A percentile compares a stretch with the other conserved stretches of the same genome.
These are phyloP conservation scores for Stylosanthes scabra DNA, from an alignment of 331 rosid species.

Conservation along the genomic window DNA sequence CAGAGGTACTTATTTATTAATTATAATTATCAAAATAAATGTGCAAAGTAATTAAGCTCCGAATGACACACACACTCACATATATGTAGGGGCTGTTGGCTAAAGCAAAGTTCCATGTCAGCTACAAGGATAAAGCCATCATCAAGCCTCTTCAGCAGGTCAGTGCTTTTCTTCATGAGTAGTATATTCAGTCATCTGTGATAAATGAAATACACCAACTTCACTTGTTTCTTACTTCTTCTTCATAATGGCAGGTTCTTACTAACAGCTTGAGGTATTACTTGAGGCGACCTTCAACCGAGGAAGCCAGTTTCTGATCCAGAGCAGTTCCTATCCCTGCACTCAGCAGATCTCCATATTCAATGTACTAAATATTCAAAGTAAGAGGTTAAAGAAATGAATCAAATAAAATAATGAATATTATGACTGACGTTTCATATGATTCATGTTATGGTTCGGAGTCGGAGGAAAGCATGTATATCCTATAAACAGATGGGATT, in stretches of 20 bases:
- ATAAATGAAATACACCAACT: not conserved
- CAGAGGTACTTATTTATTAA: conserved; percentile 69
- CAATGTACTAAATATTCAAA: no score
- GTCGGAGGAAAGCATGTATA: no score
- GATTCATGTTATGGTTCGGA: no score
- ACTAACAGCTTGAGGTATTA: conserved; percentile 90
- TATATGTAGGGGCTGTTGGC: conserved; percentile 79
- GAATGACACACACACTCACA: not conserved
- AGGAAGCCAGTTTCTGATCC: conserved; percentile 86
- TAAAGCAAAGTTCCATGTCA: conserved; percentile 95
- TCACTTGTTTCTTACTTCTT: not conserved
- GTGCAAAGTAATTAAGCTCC: not conserved
- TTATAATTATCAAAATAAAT: not conserved
- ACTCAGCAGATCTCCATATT: no score
- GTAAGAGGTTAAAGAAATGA: no score
- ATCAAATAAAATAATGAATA: no score
- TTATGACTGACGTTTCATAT: no score
- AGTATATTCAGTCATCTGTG: conserved; percentile 1
- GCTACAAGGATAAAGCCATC: conserved; percentile 73
- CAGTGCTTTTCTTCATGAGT: not conserved
- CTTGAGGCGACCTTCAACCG: conserved; percentile 89
- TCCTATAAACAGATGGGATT: no score
- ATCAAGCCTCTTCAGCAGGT: conserved; percentile 96
- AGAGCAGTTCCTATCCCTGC: no score
- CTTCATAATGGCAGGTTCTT: conserved; percentile 68